Conservation (phyloP, 140 eudicot species). For the Bidens hawaiensis region DNA sequence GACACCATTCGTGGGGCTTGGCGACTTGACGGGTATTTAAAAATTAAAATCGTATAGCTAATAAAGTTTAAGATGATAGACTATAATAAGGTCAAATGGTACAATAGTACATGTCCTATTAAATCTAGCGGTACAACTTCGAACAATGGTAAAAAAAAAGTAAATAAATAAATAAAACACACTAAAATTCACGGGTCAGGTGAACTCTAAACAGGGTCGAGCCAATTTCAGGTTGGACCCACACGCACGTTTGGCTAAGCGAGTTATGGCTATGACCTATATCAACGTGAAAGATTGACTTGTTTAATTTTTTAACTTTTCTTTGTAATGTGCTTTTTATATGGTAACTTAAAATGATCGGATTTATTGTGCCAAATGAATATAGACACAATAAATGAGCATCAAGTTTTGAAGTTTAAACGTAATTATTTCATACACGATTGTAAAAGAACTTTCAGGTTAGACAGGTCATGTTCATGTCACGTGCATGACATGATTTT, state of each 20-base stretch:
- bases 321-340: background rate
- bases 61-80: background rate
- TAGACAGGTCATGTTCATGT: background rate
- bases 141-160: too few relatives aligned
- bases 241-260: background rate
- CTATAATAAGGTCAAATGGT: background rate
- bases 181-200: background rate
- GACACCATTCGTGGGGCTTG: conserved; percentile 73
- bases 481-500: background rate
- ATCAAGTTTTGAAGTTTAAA: background rate
- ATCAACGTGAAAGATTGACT: background rate
- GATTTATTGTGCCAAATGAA: background rate
- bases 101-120: background rate
- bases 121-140: background rate
- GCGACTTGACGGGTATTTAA: conserved; percentile 57
- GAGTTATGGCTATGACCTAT: background rate
- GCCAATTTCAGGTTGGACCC: background rate
- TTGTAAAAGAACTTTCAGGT: background rate
- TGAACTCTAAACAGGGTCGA: background rate
- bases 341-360: background rate
- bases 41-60: background rate
- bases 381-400: background rate
- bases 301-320: background rate
- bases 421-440: background rate
- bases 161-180: too few relatives aligned